These are phyloP conservation scores for Yarrowia sp. DNA, from an alignment of 805 yeast genomes.

Conservation along the genomic window DNA sequence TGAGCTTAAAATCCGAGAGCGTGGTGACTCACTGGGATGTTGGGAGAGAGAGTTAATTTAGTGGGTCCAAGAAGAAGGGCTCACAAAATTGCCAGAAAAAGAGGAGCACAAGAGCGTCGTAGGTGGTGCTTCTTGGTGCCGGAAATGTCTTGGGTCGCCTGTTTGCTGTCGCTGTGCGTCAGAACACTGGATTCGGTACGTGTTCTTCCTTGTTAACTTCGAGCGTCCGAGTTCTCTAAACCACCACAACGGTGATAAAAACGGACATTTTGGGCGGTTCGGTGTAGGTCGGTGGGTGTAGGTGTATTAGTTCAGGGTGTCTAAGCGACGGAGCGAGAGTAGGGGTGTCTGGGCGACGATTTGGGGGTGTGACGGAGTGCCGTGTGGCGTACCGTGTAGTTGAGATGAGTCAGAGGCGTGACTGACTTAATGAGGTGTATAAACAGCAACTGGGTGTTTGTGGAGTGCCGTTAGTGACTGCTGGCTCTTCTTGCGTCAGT, in stretches of 20 bases:
- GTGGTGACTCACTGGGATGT: constrained; percentile 30
- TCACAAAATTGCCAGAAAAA: not conserved
- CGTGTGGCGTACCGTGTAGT: constrained; percentile 2
- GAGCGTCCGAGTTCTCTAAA: constrained; percentile 35
- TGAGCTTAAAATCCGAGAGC: constrained; percentile 10
- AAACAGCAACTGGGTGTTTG: too few species aligned
- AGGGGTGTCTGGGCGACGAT: constrained; percentile 13
- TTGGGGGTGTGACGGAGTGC: not conserved
- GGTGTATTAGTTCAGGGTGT: not conserved
- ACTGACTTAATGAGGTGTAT: not conserved
- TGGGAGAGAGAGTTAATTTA: constrained; percentile 22
- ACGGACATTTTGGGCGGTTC: constrained; percentile 34
- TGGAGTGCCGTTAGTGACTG: too few species aligned
- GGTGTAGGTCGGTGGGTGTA: not conserved
- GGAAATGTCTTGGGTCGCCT: too few species aligned
- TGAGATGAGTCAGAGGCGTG: constrained; percentile 8
- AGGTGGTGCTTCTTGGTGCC: too few species aligned
- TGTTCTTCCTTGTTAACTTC: constrained; percentile 36
- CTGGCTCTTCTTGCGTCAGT: constrained; percentile 19
- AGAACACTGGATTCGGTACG: constrained; percentile 32
- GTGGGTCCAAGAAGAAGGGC: constrained; percentile 12
- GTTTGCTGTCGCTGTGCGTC: constrained; percentile 21
- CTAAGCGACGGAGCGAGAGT: constrained; percentile 9
- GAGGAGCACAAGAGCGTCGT: too few species aligned
- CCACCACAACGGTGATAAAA: constrained; percentile 36